Evolutionary conservation across 352 stramenopile genomes (phyloP), one percentile per base, ranked within the genome.

Genomic region (Globisporangium barbulae): DNA sequence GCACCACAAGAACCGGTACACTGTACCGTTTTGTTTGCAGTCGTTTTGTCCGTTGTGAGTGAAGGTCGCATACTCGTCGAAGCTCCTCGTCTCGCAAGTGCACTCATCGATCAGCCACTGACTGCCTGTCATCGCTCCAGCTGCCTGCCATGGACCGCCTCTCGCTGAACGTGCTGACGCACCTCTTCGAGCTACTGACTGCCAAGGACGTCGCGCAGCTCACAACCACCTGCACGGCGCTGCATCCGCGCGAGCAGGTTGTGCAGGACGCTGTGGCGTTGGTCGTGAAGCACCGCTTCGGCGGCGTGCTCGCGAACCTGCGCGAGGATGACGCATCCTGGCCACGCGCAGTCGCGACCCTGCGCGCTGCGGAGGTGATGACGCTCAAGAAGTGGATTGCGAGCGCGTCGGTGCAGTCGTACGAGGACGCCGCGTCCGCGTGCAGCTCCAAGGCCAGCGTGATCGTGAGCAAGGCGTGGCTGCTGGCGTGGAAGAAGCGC

Each of bases 381-480:
- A 73, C 76, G 35, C 71, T 94, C 19, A 91, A 91, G 61, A 68
- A 76, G 28, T 56, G 88, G 33, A 64, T 94, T 21, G 66, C 69
- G 2, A 74, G 61, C 28, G 74, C 73, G 2, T 15, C 53, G 21
- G 64, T 78, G 6, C 28, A 64, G 21, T 73, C 83, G 13, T 78
- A 69, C 21, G 81, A 94, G 17, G 75, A 85, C 28, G 70, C 68
- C 1, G 42, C 53, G 0, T 62, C 70, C 12, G 60, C 57, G 8
- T 78, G 74, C 39, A 54, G 70, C 15, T 70, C 45, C 13, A 71
- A 73, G 17, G 53, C 73, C 9, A 72, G 67, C 49, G 78, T 95
- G 35, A 59, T 94, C 21, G 71, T 93, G 48, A 88, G 82, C 64
- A 86, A 83, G 54, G 76, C 83, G 30, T 96, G 85, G 81, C 74